phyloP scores from a whole-genome alignment of 352 stramenopile species.

The Thraustochytrium sp. region DNA sequence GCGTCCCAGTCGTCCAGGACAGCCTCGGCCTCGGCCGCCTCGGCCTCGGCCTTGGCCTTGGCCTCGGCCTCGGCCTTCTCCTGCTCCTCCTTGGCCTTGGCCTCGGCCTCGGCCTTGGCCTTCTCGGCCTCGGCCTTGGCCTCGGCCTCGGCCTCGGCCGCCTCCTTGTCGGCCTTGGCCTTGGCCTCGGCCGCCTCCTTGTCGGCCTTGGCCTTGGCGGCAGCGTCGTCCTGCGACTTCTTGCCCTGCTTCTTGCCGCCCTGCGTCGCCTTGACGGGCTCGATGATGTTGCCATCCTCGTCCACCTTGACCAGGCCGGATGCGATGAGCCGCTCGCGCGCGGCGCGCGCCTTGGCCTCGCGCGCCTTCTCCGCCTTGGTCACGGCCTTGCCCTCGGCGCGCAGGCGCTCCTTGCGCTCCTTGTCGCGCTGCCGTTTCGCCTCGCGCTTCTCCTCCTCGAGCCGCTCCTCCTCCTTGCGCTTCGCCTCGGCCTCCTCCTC shows the following conservation, averaged over 20 bases:
- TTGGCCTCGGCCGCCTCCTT: neutral
- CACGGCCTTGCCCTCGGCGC: conserved; percentile 32
- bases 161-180: neutral
- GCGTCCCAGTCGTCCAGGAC: conserved; percentile 6
- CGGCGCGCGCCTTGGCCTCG: conserved; percentile 16
- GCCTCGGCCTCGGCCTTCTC: neutral
- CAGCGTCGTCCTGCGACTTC: conserved; percentile 28
- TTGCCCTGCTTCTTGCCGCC: conserved; percentile 23
- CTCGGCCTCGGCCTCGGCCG: neutral
- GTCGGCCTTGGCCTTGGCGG: neutral
- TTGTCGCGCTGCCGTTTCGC: conserved; percentile 37
- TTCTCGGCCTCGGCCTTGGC: neutral
- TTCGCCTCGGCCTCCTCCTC: conserved; percentile 6
- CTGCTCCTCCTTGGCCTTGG: neutral
- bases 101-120: neutral
- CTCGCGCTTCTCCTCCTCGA: conserved; percentile 7
- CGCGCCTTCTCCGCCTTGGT: conserved; percentile 37
- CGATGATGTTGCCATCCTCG: conserved; percentile 32
- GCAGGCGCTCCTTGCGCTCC: neutral
- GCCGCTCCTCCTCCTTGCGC: conserved; percentile 18
- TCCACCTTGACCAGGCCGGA: conserved; percentile 29
- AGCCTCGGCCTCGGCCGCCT: neutral
- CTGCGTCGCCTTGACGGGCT: neutral
- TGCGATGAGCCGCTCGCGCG: conserved; percentile 25
- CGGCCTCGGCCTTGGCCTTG: neutral